phyloP scores from a whole-genome alignment of 805 yeast genomes.

The Kluyveromyces nonfermentans region DNA sequence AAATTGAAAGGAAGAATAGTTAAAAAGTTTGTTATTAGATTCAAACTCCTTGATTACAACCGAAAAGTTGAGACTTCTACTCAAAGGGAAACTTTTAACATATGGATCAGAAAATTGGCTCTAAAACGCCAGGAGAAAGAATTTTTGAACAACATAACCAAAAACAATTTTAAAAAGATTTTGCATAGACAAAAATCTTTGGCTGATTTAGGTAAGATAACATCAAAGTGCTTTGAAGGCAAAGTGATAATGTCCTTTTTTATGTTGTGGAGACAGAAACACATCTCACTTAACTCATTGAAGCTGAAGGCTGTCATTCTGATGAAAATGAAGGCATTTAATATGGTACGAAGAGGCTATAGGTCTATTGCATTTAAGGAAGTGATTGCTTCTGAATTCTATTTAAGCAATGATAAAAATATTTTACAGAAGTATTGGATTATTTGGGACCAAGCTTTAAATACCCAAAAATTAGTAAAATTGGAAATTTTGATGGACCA shows the following conservation, averaged over 20 bases:
- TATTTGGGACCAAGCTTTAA: conserved; percentile 3
- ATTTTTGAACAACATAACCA: background rate
- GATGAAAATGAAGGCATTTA: conserved; percentile 8
- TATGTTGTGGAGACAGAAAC: background rate
- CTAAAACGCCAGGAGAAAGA: background rate
- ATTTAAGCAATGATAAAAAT: background rate
- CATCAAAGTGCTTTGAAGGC: conserved; percentile 2
- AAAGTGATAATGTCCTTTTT: background rate
- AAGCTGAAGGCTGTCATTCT: conserved; percentile 8
- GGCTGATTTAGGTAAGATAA: background rate
- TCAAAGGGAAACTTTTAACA: background rate
- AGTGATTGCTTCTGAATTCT: background rate
- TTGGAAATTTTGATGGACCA: conserved; percentile 7
- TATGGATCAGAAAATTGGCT: conserved; percentile 8
- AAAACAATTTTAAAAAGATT: conserved; percentile 6
- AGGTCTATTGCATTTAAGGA: conserved; percentile 6
- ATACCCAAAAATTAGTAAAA: conserved; percentile 3
- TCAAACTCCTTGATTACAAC: background rate
- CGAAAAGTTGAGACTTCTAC: background rate
- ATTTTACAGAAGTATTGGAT: background rate
- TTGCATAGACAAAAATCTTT: background rate
- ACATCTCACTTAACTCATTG: background rate
- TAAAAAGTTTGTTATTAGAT: background rate
- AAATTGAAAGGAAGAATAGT: background rate
- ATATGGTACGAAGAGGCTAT: conserved; percentile 8